Percentiles rank a stretch among this genome's conserved stretches.
phyloP scores from a whole-genome alignment of 73 alveolate genomes.

The Effrenium voratum region DNA sequence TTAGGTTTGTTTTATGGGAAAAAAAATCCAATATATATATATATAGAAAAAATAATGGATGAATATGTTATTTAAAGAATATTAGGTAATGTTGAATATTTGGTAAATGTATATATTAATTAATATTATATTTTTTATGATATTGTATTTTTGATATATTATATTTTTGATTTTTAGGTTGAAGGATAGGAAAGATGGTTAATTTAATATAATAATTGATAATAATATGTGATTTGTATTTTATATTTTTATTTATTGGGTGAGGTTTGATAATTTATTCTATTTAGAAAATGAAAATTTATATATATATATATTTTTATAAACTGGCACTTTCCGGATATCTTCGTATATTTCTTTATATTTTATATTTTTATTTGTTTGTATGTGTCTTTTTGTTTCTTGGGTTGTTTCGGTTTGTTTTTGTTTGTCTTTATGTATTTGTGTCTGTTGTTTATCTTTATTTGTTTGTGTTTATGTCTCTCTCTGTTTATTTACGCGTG shows the following conservation, averaged over 20 bases:
- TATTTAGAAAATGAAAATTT: too few species aligned
- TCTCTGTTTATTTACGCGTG: too few species aligned
- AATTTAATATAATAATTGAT: too few species aligned
- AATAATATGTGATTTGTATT: background rate
- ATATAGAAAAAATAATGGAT: background rate
- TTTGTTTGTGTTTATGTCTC: too few species aligned
- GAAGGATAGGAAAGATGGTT: background rate
- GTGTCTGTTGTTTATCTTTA: background rate
- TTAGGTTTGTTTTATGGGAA: background rate
- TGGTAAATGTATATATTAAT: background rate
- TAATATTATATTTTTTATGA: background rate
- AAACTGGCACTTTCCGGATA: background rate
- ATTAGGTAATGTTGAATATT: background rate
- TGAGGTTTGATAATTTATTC: background rate
- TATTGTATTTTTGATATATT: too few species aligned
- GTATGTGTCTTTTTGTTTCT: background rate
- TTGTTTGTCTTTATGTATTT: background rate
- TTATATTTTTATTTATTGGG: background rate
- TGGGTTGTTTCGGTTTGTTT: background rate
- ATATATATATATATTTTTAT: too few species aligned
- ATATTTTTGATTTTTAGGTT: background rate
- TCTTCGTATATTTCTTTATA: background rate
- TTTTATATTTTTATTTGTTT: too few species aligned
- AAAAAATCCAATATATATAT: background rate
- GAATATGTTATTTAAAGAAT: background rate